Evolutionary conservation across 345 rosid species (phyloP), one percentile per base, ranked within the genome.

Genomic region (Aquilaria yunnanensis): DNA sequence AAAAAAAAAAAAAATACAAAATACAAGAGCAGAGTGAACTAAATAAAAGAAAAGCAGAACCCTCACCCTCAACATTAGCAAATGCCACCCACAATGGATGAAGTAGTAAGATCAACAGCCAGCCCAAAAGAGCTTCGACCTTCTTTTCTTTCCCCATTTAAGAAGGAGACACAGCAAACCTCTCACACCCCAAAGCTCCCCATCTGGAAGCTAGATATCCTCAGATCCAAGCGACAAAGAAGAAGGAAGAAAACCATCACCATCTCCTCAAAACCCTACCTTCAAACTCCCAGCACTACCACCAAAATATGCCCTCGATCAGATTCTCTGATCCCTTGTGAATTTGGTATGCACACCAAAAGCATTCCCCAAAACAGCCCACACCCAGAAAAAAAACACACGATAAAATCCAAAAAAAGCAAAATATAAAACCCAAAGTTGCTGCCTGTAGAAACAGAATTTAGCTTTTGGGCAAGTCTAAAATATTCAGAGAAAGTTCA

Each of bases 1-100:
- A 33, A 51, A 59, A 10, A 16, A 62, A 57, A 54, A 14, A 59
- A 34, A n/a, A n/a, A n/a, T n/a, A n/a, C 47, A 13, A 49, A 67
- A 50, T 10, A 4, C 51, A 3, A 13, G 34, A 10, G 30, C 55
- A 14, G 59, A 47, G 53, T 62, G 48, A 51, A 67, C 14, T 48
- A 68, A 14, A 67, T 3, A 14, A 34, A 50, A 10, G 37, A 14
- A 6, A n/a, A 41, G 9, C 51, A 10, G 51, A 3, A 63, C 2
- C 70, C 66, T 14, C 51, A 92, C 98, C 98, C 83, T 92, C 98
- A 89, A 83, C 75, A 72, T 92, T 92, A 63, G 92, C 85, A 71
- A 65, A 74, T 29, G 75, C 79, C 72, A 72, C 69, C 80, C 86
- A 82, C 34, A 78, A 67, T 31, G 89, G 78, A 74, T 73, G 74